phyloP scores from a whole-genome alignment of 169 alveolate species.

The Plasmodium sp. region DNA sequence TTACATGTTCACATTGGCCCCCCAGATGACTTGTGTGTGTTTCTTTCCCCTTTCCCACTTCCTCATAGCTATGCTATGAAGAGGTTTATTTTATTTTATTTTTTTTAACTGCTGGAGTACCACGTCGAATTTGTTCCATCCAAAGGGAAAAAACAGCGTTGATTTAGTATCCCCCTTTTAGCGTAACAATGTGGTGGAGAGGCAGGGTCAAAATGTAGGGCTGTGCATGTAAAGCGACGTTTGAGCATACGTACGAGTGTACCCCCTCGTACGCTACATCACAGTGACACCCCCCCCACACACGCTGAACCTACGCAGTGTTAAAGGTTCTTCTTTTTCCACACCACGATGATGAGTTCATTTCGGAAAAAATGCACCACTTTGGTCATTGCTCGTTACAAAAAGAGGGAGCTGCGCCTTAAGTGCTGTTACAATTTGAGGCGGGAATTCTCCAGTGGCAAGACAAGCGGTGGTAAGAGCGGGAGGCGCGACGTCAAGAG shows the following conservation, averaged over 20 bases:
- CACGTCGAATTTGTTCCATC: not conserved
- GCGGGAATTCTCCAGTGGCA: not conserved
- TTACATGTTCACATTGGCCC: not conserved
- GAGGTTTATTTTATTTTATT: not conserved
- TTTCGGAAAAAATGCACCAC: not conserved
- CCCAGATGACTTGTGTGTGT: not conserved
- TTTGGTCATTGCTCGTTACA: not conserved
- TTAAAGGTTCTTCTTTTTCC: not conserved
- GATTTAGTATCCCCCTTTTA: not conserved
- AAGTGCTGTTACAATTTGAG: not conserved
- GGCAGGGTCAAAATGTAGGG: not conserved
- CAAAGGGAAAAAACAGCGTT: not conserved
- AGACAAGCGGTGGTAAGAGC: not conserved
- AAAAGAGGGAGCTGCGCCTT: not conserved
- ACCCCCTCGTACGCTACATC: not conserved
- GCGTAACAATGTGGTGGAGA: not conserved
- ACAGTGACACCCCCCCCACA: not conserved
- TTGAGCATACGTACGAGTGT: not conserved
- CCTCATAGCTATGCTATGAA: not conserved
- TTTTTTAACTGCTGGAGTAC: not conserved
- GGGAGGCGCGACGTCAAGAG: not conserved
- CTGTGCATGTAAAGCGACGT: not conserved
- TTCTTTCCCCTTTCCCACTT: not conserved
- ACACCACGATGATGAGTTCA: slow-evolving; percentile 1
- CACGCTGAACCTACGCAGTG: not conserved